A percentile compares a stretch with the other conserved stretches of the same genome.
Conservation (phyloP, 495 filamentous ascomycete species). For the Podospora comata region DNA sequence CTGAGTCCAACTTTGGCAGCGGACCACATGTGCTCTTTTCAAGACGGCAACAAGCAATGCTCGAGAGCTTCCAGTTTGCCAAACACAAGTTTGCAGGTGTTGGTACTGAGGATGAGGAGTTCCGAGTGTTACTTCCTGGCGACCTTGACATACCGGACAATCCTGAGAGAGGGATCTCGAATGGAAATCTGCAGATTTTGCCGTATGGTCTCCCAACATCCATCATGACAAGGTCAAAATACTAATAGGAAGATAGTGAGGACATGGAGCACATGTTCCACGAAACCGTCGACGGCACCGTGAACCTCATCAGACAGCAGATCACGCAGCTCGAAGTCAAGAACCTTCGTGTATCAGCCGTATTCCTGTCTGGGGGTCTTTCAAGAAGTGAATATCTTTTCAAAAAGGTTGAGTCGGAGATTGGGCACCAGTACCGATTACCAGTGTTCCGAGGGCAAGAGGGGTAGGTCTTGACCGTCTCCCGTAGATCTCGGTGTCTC, state of each 20-base stretch:
- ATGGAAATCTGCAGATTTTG: background rate
- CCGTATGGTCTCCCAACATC: background rate
- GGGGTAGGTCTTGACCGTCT: background rate
- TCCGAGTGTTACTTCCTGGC: background rate
- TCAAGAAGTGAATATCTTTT: constrained; percentile 6
- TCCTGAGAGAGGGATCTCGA: background rate
- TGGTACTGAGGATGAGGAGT: background rate
- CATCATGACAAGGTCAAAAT: background rate
- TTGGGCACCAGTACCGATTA: background rate
- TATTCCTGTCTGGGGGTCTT: background rate
- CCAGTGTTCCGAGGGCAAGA: background rate
- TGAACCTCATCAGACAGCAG: background rate
- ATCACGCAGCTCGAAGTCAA: background rate
- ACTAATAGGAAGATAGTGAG: background rate
- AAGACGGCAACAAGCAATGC: background rate
- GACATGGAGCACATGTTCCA: background rate
- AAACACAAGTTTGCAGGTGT: constrained; percentile 3
- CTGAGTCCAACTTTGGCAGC: background rate
- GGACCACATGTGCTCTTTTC: background rate
- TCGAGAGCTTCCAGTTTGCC: background rate
- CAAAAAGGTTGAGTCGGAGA: constrained; percentile 1
- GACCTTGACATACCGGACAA: background rate
- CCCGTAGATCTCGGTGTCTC: background rate
- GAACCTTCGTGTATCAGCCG: background rate
- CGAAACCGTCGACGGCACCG: background rate